These are phyloP conservation scores for Gossypium lobatum DNA, from an alignment of 441 rosid genomes.

Conservation along the genomic window DNA sequence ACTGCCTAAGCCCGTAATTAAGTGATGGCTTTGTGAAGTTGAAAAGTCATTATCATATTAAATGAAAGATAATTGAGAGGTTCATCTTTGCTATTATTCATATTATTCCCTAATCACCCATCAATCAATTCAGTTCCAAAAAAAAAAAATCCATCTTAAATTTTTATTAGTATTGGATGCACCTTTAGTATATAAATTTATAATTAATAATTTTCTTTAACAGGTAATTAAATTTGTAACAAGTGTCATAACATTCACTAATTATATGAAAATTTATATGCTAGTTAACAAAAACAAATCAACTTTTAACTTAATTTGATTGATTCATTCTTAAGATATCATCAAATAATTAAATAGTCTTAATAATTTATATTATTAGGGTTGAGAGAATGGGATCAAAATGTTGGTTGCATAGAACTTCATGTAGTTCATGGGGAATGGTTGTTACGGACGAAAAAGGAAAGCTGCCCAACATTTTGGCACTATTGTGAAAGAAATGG, in stretches of 20 bases:
- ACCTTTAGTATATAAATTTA: too few species aligned
- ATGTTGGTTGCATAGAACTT: not conserved
- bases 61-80: not conserved
- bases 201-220: too few species aligned
- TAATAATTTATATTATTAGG: too few species aligned
- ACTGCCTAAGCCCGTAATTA: not conserved
- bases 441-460: not conserved
- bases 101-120: not conserved
- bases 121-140: not conserved
- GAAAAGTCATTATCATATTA: not conserved
- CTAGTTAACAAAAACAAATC: not conserved
- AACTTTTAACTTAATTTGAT: not conserved
- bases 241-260: too few species aligned
- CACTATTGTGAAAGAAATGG: not conserved
- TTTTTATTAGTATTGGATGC: too few species aligned
- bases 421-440: not conserved
- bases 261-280: too few species aligned
- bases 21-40: not conserved
- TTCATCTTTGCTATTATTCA: not conserved
- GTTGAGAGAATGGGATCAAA: not conserved
- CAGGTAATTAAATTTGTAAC: too few species aligned
- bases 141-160: not conserved
- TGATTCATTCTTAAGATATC: too few species aligned
- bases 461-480: not conserved
- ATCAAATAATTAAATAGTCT: too few species aligned